phyloP scores from a whole-genome alignment of 2,329 filamentous ascomycete species.

The Chaetomium strumarium region DNA sequence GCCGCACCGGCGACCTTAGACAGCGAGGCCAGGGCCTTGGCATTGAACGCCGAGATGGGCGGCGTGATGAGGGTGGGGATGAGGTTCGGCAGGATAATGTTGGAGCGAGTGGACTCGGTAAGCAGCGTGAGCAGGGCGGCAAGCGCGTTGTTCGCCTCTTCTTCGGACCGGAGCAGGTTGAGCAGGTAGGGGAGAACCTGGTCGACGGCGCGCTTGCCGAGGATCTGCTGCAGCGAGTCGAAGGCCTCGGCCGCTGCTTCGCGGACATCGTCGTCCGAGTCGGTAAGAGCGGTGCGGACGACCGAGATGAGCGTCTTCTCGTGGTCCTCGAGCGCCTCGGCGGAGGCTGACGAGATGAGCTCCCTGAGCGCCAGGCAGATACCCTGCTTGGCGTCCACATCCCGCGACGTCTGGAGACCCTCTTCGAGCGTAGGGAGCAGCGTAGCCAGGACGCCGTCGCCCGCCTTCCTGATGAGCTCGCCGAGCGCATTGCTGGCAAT shows the following conservation, averaged over 20 bases:
- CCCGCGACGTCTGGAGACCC: slow-evolving; percentile 78
- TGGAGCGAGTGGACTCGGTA: slow-evolving; percentile 87
- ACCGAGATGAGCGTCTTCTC: slow-evolving; percentile 94
- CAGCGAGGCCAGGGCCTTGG: slow-evolving; percentile 84
- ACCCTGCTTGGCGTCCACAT: slow-evolving; percentile 90
- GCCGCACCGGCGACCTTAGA: slow-evolving; percentile 84
- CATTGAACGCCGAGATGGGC: slow-evolving; percentile 92
- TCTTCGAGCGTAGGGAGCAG: slow-evolving; percentile 89
- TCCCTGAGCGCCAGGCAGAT: slow-evolving; percentile 96
- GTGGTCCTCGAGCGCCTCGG: slow-evolving; percentile 85
- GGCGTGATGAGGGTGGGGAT: slow-evolving; percentile 87
- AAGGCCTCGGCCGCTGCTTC: slow-evolving; percentile 97
- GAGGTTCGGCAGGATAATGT: slow-evolving; percentile 93
- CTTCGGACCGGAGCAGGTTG: slow-evolving; percentile 77
- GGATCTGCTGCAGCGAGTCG: slow-evolving; percentile 84
- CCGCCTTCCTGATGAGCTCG: slow-evolving; percentile 93
- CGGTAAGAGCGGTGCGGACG: slow-evolving; percentile 85
- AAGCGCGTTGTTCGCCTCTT: slow-evolving; percentile 84
- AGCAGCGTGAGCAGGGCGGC: slow-evolving; percentile 89
- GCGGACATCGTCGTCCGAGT: slow-evolving; percentile 81
- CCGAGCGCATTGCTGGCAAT: slow-evolving; percentile 96
- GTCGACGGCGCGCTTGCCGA: slow-evolving; percentile 92
- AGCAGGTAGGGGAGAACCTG: slow-evolving; percentile 91
- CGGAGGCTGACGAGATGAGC: slow-evolving; percentile 81
- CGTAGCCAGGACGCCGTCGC: slow-evolving; percentile 83